Percentiles rank a stretch among this genome's conserved stretches.
Conservation (phyloP, 2,329 filamentous ascomycete species). For the Fusarium fracticaudum region DNA sequence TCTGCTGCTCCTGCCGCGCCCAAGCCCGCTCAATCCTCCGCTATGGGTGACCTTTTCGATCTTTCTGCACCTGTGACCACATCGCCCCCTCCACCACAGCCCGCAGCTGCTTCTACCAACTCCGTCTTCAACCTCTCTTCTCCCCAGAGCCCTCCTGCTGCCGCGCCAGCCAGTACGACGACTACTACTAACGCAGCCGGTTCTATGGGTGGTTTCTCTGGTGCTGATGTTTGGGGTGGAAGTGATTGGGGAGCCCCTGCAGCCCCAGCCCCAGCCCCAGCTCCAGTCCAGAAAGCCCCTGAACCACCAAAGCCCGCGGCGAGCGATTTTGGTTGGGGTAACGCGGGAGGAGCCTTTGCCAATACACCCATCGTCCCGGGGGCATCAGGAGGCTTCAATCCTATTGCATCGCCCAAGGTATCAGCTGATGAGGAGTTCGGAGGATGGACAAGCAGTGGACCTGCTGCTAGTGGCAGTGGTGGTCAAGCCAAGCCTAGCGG, state of each 20-base stretch:
- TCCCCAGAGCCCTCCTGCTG: conserved; percentile 56
- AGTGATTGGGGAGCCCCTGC: too few species aligned
- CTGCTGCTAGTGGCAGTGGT: conserved; percentile 51
- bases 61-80: conserved; percentile 66
- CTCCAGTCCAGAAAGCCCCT: conserved; percentile 71
- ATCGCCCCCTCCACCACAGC: conserved; percentile 53
- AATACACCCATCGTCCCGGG: conserved; percentile 70
- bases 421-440: conserved; percentile 95
- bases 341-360: conserved; percentile 58
- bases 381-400: conserved; percentile 71
- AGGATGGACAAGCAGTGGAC: conserved; percentile 83
- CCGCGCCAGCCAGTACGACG: conserved; percentile 54
- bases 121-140: conserved; percentile 87
- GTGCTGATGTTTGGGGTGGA: conserved; percentile 83
- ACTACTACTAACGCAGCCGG: conserved; percentile 43
- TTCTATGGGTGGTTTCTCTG: conserved; percentile 54
- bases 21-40: conserved; percentile 61
- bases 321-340: conserved; percentile 72
- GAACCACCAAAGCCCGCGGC: conserved; percentile 56
- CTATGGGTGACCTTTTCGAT: conserved; percentile 84
- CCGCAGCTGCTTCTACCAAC: conserved; percentile 55
- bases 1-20: conserved; percentile 47
- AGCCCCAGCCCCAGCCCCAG: conserved; percentile 55
- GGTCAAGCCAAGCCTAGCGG: conserved; percentile 61
- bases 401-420: conserved; percentile 68